Evolutionary conservation across 768 basidiomycete species (phyloP).

Genomic region (Kockovaella imperatae): DNA sequence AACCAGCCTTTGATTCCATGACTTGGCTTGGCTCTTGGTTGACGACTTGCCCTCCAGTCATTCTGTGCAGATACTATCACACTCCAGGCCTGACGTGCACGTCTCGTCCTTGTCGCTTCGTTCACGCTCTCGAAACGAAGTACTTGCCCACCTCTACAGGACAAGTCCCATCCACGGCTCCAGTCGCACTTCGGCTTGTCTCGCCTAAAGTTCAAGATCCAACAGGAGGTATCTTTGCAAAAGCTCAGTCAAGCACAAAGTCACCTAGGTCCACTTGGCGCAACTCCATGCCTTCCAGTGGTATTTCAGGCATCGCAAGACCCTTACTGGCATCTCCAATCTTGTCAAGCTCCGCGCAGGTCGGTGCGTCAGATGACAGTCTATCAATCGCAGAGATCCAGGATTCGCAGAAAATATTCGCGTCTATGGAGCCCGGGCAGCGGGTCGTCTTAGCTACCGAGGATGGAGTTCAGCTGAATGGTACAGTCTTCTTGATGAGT

Average conservation of each 20-base stretch:
- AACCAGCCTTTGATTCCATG: constrained; percentile 10
- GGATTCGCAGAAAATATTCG: no score
- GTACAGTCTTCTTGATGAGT: constrained; percentile 39
- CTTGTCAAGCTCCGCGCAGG: no score
- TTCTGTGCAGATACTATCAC: constrained; percentile 43
- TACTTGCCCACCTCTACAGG: background rate
- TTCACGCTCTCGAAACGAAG: constrained; percentile 30
- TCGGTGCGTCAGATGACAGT: constrained; percentile 8
- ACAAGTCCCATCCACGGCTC: background rate
- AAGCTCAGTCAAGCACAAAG: constrained; percentile 14
- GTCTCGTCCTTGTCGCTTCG: constrained; percentile 44
- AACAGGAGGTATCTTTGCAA: constrained; percentile 33
- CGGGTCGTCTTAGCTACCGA: constrained; percentile 21
- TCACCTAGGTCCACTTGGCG: background rate
- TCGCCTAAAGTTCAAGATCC: constrained; percentile 15
- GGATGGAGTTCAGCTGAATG: constrained; percentile 27
- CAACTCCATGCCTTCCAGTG: background rate
- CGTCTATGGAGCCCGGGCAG: constrained; percentile 22
- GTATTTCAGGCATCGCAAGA: no score
- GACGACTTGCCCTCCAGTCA: constrained; percentile 21
- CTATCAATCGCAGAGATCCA: no score
- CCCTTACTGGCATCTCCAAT: no score
- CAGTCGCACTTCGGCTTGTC: background rate
- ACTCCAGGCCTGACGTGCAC: constrained; percentile 43
- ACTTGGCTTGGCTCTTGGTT: constrained; percentile 8